Conservation (phyloP, 805 yeast genomes). For the Soucietia sequanensis region DNA sequence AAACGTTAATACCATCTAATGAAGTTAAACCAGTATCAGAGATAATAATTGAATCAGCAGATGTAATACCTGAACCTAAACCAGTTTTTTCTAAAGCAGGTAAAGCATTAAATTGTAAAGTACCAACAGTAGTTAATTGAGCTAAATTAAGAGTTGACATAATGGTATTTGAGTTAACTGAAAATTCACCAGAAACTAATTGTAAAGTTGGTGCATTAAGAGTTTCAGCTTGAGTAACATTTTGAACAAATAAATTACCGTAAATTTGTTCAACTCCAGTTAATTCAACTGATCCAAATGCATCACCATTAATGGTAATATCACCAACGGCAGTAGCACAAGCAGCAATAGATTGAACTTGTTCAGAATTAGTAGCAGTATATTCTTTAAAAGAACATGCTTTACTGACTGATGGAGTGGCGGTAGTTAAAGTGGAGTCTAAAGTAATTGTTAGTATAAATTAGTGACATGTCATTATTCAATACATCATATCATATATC, state of each 20-base stretch:
- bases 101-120: slow-evolving; percentile 76
- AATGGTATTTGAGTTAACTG: slow-evolving; percentile 61
- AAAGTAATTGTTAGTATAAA: too few species aligned
- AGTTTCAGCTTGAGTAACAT: slow-evolving; percentile 60
- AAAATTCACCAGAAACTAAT: slow-evolving; percentile 70
- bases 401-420: slow-evolving; percentile 55
- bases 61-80: slow-evolving; percentile 66
- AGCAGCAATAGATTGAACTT: slow-evolving; percentile 67
- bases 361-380: slow-evolving; percentile 79
- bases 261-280: slow-evolving; percentile 72
- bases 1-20: slow-evolving; percentile 62
- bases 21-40: slow-evolving; percentile 72
- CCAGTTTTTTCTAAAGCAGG: slow-evolving; percentile 76
- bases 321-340: slow-evolving; percentile 85
- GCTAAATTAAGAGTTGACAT: slow-evolving; percentile 73
- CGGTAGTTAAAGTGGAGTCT: slow-evolving; percentile 49
- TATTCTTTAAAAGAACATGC: slow-evolving; percentile 62
- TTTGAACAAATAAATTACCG: slow-evolving; percentile 69
- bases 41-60: slow-evolving; percentile 67
- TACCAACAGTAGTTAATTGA: slow-evolving; percentile 75
- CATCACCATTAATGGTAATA: slow-evolving; percentile 62
- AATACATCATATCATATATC: too few species aligned
- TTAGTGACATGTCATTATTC: too few species aligned
- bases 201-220: slow-evolving; percentile 79
- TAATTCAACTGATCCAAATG: slow-evolving; percentile 59